A percentile compares a stretch with the other conserved stretches of the same genome.
phyloP scores from a whole-genome alignment of 2,329 filamentous ascomycete species.

The Fusarium sp. region DNA sequence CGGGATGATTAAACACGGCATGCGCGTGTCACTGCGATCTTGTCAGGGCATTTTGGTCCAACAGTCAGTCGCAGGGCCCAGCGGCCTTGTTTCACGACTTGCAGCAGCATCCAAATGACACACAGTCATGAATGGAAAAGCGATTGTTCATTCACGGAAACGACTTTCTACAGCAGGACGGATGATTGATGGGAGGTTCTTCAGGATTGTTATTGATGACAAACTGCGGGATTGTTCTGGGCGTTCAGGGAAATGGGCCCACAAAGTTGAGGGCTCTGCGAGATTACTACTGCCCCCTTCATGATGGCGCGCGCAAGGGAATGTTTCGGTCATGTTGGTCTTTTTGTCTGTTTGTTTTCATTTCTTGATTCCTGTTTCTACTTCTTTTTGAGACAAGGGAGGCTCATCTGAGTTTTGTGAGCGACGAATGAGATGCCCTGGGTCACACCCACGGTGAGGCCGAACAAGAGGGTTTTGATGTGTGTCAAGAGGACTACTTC shows the following conservation, averaged over 20 bases:
- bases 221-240: conserved; percentile 45
- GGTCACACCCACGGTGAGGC: neutral
- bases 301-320: conserved; percentile 45
- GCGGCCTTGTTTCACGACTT: conserved; percentile 21
- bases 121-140: conserved; percentile 22
- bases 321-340: conserved; percentile 24
- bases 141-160: conserved; percentile 26
- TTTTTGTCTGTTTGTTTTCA: conserved; percentile 13
- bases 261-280: conserved; percentile 44
- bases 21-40: neutral
- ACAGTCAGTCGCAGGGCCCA: conserved; percentile 3
- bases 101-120: conserved; percentile 15
- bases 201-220: conserved; percentile 42
- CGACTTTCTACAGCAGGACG: conserved; percentile 31
- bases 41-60: conserved; percentile 6
- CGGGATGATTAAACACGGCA: conserved; percentile 21
- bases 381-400: conserved; percentile 22
- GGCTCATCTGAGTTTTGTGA: conserved; percentile 21
- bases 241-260: conserved; percentile 46
- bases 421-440: conserved; percentile 10
- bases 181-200: conserved; percentile 34
- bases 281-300: conserved; percentile 35
- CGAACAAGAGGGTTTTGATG: neutral
- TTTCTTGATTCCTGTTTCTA: conserved; percentile 32
- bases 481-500: conserved; percentile 10